Percentiles rank a stretch among this genome's conserved stretches.
Conservation (phyloP, 1,284 basidiomycete species). For the Cryptococcus hybrid region DNA sequence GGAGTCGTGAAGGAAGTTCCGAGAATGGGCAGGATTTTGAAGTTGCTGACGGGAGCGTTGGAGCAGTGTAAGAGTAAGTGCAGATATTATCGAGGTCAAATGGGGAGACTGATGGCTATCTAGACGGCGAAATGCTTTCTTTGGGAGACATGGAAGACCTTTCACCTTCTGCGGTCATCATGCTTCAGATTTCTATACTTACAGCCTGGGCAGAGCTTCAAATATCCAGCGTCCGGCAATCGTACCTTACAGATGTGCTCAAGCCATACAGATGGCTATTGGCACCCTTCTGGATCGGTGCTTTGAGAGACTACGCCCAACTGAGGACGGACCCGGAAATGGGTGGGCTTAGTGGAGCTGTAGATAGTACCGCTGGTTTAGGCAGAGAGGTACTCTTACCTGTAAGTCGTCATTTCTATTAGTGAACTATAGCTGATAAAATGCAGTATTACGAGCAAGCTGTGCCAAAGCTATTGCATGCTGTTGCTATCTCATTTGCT, state of each 20-base stretch:
- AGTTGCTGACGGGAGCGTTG: constrained; percentile 81
- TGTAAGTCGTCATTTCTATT: constrained; percentile 54
- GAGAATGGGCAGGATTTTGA: constrained; percentile 92
- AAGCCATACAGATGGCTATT: constrained; percentile 74
- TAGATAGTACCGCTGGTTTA: constrained; percentile 79
- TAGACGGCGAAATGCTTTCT: constrained; percentile 73
- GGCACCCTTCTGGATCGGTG: constrained; percentile 82
- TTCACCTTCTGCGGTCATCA: constrained; percentile 89
- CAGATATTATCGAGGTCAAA: too few relatives aligned
- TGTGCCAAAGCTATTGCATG: constrained; percentile 82
- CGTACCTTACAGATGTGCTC: constrained; percentile 78
- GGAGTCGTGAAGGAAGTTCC: constrained; percentile 89
- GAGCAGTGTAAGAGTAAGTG: constrained; percentile 70
- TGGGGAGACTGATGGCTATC: constrained; percentile 53
- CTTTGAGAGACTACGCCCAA: constrained; percentile 86
- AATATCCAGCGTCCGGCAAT: constrained; percentile 69
- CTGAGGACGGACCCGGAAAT: constrained; percentile 86
- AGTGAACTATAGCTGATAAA: not conserved
- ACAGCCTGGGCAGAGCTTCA: constrained; percentile 96
- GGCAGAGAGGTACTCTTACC: constrained; percentile 88
- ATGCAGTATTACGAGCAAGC: constrained; percentile 80
- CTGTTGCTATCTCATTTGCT: constrained; percentile 78
- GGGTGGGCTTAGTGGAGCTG: constrained; percentile 63
- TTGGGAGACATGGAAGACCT: constrained; percentile 85
- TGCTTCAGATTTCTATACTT: constrained; percentile 89